Evolutionary conservation across 78 protist genomes (phyloP).

Genomic region (Corallochytrium limacisporum): DNA sequence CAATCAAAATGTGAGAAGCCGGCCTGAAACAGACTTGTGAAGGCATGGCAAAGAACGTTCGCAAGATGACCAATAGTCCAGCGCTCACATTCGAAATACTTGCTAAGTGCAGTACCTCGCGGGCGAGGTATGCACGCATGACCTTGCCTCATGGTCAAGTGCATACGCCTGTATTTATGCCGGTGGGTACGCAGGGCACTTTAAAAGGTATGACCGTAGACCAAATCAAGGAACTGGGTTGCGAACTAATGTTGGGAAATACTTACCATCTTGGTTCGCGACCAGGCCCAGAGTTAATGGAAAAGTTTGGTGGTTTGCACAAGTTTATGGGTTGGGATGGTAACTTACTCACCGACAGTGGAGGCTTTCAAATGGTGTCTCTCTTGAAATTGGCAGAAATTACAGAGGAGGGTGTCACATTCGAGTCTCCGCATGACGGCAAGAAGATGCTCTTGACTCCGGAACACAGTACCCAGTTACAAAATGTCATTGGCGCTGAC

Average conservation of each 20-base stretch:
- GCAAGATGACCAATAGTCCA: not conserved
- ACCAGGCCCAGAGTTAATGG: conserved; percentile 69
- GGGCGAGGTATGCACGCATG: conserved; percentile 25
- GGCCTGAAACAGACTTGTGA: too few species aligned
- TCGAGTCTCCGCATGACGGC: conserved; percentile 84
- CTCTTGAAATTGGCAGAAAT: conserved; percentile 67
- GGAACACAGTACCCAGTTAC: conserved; percentile 74
- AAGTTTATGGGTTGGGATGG: conserved; percentile 63
- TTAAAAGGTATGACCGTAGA: conserved; percentile 61
- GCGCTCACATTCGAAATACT: not conserved
- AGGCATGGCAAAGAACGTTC: not conserved
- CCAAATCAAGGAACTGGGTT: conserved; percentile 7
- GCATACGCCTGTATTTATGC: conserved; percentile 79
- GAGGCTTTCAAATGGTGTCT: conserved; percentile 88
- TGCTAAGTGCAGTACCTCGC: not conserved
- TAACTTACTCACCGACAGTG: conserved; percentile 63
- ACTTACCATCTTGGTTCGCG: conserved; percentile 71
- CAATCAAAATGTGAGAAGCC: too few species aligned
- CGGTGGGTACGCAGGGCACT: conserved; percentile 88
- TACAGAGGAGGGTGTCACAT: conserved; percentile 75
- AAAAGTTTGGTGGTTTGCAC: conserved; percentile 80
- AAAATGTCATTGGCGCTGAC: conserved; percentile 84
- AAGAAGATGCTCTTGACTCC: conserved; percentile 80
- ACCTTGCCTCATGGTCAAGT: conserved; percentile 19
- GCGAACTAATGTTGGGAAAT: conserved; percentile 68